Base-by-base conservation (phyloP, 805 yeast genomes). In the Blastobotrys robertii region DNA sequence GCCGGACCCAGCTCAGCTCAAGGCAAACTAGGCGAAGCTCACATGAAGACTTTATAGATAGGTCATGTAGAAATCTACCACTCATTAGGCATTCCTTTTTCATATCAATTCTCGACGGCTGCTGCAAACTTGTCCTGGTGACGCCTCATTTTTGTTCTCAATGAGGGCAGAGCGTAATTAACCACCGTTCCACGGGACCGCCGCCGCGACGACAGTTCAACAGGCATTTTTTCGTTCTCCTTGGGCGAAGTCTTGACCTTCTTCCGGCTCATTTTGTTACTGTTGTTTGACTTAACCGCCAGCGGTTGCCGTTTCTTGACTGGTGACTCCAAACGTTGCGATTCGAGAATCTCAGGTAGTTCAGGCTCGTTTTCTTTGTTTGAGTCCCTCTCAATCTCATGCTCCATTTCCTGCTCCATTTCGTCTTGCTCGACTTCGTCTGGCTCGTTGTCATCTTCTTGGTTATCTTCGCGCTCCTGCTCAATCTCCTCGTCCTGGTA, bases 141-240 rank as follows among this genome's bases (percentile, higher is more conserved):
- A 50, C 90, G 68, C 55, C 94, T 72, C 79, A 81, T 70, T 55
- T 82, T 83, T 11, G 71, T 73, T 33, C 82, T 66, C 42, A 81
- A 59, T 1, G 88, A 77, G 0, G 87, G 86, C 30, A 77, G 67
- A 13, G 77, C 76, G 52, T 84, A 84, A 56, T 77, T 75, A 4
- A 84, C 75, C 8, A 72, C 69, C 5, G 39, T 37, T 45, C 72
- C 75, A 15, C 77, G 64, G 16, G 85, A 67, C 44, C 77, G 60
- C 39, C 81, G 29, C 5, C 25, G 14, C 8, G 37, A 19, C 2
- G 43, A 39, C 11, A 38, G n/a, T 3, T 13, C 30, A 6, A 28
- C 15, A 28, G 34, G 44, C 30, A 25, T 30, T 7, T 34, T 41
- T 34, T 16, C 37, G 30, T 33, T 36, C 34, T 37, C 31, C 19